phyloP scores from a whole-genome alignment of 2,329 filamentous ascomycete genomes.

The Trichophyton schoenleinii region DNA sequence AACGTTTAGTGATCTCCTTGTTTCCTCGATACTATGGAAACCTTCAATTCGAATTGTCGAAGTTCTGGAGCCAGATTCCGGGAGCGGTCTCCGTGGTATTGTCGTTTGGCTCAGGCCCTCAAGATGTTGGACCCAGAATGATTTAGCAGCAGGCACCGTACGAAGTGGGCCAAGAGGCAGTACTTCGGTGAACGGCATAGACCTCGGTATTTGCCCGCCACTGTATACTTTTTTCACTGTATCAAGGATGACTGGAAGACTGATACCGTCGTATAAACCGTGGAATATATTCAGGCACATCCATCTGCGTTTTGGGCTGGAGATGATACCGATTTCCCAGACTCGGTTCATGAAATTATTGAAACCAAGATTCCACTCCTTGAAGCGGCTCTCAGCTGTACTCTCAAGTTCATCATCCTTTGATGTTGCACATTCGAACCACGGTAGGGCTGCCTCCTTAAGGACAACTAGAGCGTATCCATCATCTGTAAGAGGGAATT shows the following conservation, averaged over 20 bases:
- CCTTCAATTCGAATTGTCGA: conserved; percentile 19
- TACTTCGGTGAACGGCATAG: conserved; percentile 52
- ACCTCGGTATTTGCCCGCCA: conserved; percentile 18
- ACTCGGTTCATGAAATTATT: conserved; percentile 24
- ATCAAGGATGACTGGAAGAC: conserved; percentile 55
- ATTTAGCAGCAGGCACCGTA: conserved; percentile 33
- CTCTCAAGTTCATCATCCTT: conserved; percentile 22
- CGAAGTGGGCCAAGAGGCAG: conserved; percentile 58
- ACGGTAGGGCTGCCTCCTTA: conserved; percentile 32
- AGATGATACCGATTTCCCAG: conserved; percentile 24
- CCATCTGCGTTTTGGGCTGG: conserved; percentile 19
- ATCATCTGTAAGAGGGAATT: conserved; percentile 59
- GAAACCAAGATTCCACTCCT: conserved; percentile 46
- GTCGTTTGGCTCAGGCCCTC: conserved; percentile 19
- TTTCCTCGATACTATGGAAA: conserved; percentile 36
- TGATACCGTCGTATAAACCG: conserved; percentile 73
- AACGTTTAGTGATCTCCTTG: conserved; percentile 51
- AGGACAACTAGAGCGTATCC: conserved; percentile 64
- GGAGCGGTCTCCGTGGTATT: conserved; percentile 18
- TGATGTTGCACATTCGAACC: conserved; percentile 29
- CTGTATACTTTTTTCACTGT: conserved; percentile 44
- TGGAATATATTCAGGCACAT: conserved; percentile 67
- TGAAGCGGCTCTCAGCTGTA: conserved; percentile 27
- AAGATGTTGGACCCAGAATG: conserved; percentile 58
- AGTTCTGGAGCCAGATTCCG: conserved; percentile 13